A percentile compares a stretch with the other conserved stretches of the same genome.
Conservation (phyloP, 345 rosid genomes). For the Lenwebbia sp. region DNA sequence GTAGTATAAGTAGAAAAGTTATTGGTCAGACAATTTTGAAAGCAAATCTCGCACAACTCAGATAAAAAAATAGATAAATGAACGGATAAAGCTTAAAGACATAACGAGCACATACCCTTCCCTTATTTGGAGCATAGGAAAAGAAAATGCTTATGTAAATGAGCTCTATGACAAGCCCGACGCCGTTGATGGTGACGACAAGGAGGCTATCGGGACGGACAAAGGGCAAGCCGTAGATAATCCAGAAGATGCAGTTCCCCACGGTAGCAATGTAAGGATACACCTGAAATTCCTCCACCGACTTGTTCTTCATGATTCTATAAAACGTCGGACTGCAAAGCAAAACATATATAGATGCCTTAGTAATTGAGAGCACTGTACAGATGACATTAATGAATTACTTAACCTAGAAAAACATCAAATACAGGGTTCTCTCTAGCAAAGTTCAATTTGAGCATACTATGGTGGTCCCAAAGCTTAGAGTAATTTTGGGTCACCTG, state of each 20-base stretch:
- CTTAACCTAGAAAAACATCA: neutral
- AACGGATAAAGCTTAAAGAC: neutral
- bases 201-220: conserved; percentile 27
- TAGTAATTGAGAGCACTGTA: neutral
- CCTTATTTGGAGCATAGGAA: neutral
- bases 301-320: conserved; percentile 21
- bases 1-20: neutral
- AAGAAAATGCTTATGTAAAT: conserved; percentile 20
- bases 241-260: conserved; percentile 28
- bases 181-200: conserved; percentile 26
- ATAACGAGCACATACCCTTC: neutral
- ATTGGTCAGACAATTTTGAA: neutral
- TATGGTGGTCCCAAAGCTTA: neutral
- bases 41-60: neutral
- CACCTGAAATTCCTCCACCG: conserved; percentile 29
- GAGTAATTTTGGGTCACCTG: neutral
- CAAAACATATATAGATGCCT: neutral
- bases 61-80: neutral
- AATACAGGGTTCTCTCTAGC: neutral
- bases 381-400: neutral
- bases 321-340: conserved; percentile 30
- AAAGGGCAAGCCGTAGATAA: conserved; percentile 32
- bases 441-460: neutral
- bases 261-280: conserved; percentile 26
- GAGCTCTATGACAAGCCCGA: conserved; percentile 20